A percentile compares a stretch with the other conserved stretches of the same genome.
These are phyloP conservation scores for Cucurbita argyrosperma DNA, from an alignment of 306 rosid genomes.

Conservation along the genomic window DNA sequence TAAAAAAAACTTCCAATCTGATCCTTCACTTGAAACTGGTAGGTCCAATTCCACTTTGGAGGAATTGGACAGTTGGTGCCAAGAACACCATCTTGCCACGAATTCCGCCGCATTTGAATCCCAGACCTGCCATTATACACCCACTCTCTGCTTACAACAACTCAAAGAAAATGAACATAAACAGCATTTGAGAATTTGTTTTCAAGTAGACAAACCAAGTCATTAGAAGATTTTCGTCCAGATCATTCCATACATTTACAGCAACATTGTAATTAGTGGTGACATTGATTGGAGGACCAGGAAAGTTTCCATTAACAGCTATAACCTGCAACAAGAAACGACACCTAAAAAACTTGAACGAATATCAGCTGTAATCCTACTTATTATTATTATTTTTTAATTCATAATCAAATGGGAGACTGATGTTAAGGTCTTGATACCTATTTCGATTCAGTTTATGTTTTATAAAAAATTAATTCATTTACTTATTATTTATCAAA, in stretches of 20 bases:
- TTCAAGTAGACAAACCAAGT: slow-evolving; percentile 41
- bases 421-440: neutral
- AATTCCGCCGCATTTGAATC: slow-evolving; percentile 57
- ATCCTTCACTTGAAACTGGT: slow-evolving; percentile 84
- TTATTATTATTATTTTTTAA: too few relatives aligned
- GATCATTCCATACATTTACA: slow-evolving; percentile 49
- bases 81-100: slow-evolving; percentile 85
- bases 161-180: too few relatives aligned
- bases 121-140: slow-evolving; percentile 49
- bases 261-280: slow-evolving; percentile 59
- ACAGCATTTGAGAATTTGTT: neutral
- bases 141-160: neutral
- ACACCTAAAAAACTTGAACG: neutral
- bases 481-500: neutral
- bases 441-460: neutral
- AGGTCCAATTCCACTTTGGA: slow-evolving; percentile 80
- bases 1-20: slow-evolving; percentile 92
- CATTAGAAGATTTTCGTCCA: slow-evolving; percentile 60
- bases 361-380: neutral
- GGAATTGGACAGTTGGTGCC: slow-evolving; percentile 95
- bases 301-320: slow-evolving; percentile 53
- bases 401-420: neutral
- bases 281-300: slow-evolving; percentile 57
- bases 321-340: slow-evolving; percentile 40
- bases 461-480: neutral